Percentiles rank a stretch among this genome's conserved stretches.
These are phyloP conservation scores for Alternaria gansuensis DNA, from an alignment of 2,329 filamentous ascomycete species.

Conservation along the genomic window DNA sequence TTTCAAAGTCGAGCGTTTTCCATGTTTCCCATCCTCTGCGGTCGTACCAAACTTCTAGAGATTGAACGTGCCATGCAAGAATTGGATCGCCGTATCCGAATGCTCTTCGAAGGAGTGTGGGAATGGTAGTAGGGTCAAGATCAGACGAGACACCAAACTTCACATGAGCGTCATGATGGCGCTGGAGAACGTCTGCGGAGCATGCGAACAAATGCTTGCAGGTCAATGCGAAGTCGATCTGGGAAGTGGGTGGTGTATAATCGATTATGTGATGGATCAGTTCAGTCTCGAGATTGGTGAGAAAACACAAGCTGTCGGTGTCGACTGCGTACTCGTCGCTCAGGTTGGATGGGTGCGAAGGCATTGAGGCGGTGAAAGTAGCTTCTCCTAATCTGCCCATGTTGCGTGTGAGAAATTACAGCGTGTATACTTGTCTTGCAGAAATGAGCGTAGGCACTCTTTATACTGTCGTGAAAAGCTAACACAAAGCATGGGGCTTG, in stretches of 20 bases:
- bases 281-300: constrained; percentile 12
- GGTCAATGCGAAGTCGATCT: constrained; percentile 24
- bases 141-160: constrained; percentile 24
- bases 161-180: constrained; percentile 22
- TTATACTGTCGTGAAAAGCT: not conserved
- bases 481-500: constrained; percentile 9
- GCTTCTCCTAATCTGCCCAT: not conserved
- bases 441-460: not conserved
- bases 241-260: constrained; percentile 16
- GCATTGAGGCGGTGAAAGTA: not conserved
- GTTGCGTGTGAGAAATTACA: not conserved
- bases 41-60: constrained; percentile 26
- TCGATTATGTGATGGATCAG: constrained; percentile 19
- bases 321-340: not conserved
- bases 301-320: not conserved
- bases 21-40: constrained; percentile 23
- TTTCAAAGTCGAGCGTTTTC: constrained; percentile 17
- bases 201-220: constrained; percentile 17
- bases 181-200: constrained; percentile 18
- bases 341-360: not conserved
- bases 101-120: constrained; percentile 23
- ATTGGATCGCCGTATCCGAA: constrained; percentile 22
- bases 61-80: constrained; percentile 24
- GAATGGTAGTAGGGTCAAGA: constrained; percentile 19
- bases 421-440: not conserved